Evolutionary conservation across 768 basidiomycete species (phyloP).

Genomic region (Rhizopogon salebrosus): DNA sequence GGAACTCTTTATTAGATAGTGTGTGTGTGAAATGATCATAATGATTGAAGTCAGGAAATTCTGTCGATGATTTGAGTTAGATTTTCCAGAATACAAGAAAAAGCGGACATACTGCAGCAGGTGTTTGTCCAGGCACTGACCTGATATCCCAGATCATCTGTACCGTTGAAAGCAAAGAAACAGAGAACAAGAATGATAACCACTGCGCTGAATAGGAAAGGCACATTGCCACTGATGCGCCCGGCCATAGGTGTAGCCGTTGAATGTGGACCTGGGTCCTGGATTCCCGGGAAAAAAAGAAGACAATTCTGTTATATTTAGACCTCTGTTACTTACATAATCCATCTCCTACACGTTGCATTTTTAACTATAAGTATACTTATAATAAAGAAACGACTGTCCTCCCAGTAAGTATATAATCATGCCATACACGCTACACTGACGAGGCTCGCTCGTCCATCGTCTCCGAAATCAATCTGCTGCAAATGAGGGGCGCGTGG

Average conservation of each 20-base stretch:
- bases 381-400: too few species aligned
- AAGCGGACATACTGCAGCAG: constrained; percentile 2
- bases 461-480: constrained; percentile 53
- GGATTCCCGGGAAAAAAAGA: too few species aligned
- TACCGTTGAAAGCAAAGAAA: constrained; percentile 32
- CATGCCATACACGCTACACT: constrained; percentile 41
- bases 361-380: too few species aligned
- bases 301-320: too few species aligned
- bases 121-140: constrained; percentile 9
- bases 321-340: too few species aligned
- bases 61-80: constrained; percentile 19
- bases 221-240: background rate
- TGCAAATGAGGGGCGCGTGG: constrained; percentile 17
- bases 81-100: background rate
- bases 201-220: constrained; percentile 28
- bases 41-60: constrained; percentile 51
- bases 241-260: background rate
- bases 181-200: constrained; percentile 39
- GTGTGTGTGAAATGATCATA: constrained; percentile 36
- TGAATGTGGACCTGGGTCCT: too few species aligned
- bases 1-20: constrained; percentile 46
- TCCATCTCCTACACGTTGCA: too few species aligned
- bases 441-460: constrained; percentile 42
- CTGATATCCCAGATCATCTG: constrained; percentile 4
- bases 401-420: background rate